Evolutionary conservation across 1,284 basidiomycete species (phyloP).

Genomic region (Malassezia nana): DNA sequence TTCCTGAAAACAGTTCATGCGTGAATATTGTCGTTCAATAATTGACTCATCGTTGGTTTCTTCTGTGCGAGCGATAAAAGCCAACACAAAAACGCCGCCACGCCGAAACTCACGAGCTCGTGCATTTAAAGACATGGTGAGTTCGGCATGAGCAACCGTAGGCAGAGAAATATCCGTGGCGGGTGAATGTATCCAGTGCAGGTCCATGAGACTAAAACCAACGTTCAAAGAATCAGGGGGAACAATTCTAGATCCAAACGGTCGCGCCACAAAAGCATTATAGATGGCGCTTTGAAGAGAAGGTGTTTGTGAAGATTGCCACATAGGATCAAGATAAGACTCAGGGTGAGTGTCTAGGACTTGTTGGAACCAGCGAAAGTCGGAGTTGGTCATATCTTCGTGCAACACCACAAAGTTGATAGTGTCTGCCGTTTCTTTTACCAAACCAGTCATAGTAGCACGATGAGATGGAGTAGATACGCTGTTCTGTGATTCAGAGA

Average conservation of each 20-base stretch:
- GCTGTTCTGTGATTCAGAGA: slow-evolving; percentile 14
- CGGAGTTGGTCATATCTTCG: slow-evolving; percentile 40
- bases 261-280: slow-evolving; percentile 38
- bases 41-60: slow-evolving; percentile 14
- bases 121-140: slow-evolving; percentile 46
- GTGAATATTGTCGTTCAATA: background rate
- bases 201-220: slow-evolving; percentile 49
- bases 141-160: slow-evolving; percentile 48
- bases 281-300: slow-evolving; percentile 44
- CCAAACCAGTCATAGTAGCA: slow-evolving; percentile 17
- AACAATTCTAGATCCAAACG: slow-evolving; percentile 47
- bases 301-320: slow-evolving; percentile 33
- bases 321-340: slow-evolving; percentile 39
- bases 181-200: slow-evolving; percentile 49
- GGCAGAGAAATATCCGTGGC: slow-evolving; percentile 37
- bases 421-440: slow-evolving; percentile 1
- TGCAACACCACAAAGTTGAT: slow-evolving; percentile 47
- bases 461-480: slow-evolving; percentile 11
- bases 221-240: slow-evolving; percentile 45
- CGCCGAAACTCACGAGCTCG: slow-evolving; percentile 49
- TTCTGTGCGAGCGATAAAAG: slow-evolving; percentile 48
- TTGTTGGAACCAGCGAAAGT: slow-evolving; percentile 45
- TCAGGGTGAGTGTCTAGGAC: slow-evolving; percentile 38
- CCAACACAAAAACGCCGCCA: slow-evolving; percentile 48
- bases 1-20: background rate